These are phyloP conservation scores for Aureobasidium sp. DNA, from an alignment of 2,329 filamentous ascomycete species.

Conservation along the genomic window DNA sequence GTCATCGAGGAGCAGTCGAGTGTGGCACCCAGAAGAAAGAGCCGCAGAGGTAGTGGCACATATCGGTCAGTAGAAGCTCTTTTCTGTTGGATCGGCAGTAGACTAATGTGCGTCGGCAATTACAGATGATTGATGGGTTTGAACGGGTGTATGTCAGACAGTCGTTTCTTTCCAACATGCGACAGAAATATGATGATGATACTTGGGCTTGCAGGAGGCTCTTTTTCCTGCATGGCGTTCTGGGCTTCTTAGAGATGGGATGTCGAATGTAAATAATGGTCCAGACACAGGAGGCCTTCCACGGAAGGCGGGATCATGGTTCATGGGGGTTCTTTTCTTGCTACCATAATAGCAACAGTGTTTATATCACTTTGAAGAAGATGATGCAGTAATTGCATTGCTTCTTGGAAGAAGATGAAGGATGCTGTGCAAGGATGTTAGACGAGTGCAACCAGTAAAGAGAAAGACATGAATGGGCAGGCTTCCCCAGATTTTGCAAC, in stretches of 20 bases:
- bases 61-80: slow-evolving; percentile 45
- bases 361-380: no score
- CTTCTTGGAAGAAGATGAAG: no score
- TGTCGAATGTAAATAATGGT: not conserved
- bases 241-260: not conserved
- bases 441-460: no score
- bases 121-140: slow-evolving; percentile 3
- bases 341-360: no score
- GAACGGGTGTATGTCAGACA: no score
- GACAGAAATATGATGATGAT: no score
- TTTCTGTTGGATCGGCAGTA: slow-evolving; percentile 10
- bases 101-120: not conserved
- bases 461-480: slow-evolving; percentile 13
- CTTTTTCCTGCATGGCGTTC: slow-evolving; percentile 9
- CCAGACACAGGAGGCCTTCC: not conserved
- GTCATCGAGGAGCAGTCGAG: slow-evolving; percentile 51
- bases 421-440: not conserved
- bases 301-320: slow-evolving; percentile 1
- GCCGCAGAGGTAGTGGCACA: slow-evolving; percentile 34
- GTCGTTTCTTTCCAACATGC: no score
- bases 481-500: slow-evolving; percentile 11
- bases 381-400: no score
- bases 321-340: not conserved
- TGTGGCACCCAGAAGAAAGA: slow-evolving; percentile 34
- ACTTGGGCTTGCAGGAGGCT: no score